Evolutionary conservation across 768 basidiomycete genomes (phyloP).

Genomic region (Pleurotus djamor): DNA sequence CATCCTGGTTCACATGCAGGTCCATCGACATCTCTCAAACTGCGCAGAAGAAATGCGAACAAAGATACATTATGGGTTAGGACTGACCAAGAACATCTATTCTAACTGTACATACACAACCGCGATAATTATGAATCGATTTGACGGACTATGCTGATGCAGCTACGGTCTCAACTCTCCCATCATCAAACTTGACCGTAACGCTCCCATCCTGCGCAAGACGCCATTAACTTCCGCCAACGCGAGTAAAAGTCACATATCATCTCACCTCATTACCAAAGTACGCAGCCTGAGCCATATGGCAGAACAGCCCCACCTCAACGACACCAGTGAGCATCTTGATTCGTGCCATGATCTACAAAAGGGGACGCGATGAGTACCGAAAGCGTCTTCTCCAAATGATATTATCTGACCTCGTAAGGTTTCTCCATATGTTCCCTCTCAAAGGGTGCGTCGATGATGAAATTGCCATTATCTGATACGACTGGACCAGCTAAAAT

Average conservation of each 20-base stretch:
- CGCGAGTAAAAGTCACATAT: background rate
- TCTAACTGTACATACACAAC: background rate
- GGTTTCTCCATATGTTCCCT: slow-evolving; percentile 68
- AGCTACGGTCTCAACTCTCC: slow-evolving; percentile 30
- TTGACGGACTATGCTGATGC: background rate
- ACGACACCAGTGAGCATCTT: slow-evolving; percentile 98
- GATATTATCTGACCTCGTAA: slow-evolving; percentile 42
- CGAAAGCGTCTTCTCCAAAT: background rate
- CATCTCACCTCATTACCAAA: slow-evolving; percentile 79
- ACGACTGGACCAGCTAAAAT: slow-evolving; percentile 88
- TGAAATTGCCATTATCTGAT: slow-evolving; percentile 95
- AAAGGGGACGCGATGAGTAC: background rate
- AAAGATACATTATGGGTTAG: too few relatives aligned
- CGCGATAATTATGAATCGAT: background rate
- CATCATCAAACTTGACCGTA: slow-evolving; percentile 56
- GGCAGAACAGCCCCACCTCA: slow-evolving; percentile 98
- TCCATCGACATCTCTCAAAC: too few relatives aligned
- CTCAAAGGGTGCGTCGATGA: slow-evolving; percentile 94
- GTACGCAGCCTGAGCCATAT: slow-evolving; percentile 93
- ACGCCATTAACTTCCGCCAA: background rate
- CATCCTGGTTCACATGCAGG: too few relatives aligned
- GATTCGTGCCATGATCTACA: slow-evolving; percentile 72
- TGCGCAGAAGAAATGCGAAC: too few relatives aligned
- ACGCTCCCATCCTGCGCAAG: slow-evolving; percentile 62
- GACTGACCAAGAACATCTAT: too few relatives aligned